Percentiles rank a stretch among this genome's conserved stretches.
Conservation (phyloP, 306 rosid species). For the Castanospermum australe region DNA sequence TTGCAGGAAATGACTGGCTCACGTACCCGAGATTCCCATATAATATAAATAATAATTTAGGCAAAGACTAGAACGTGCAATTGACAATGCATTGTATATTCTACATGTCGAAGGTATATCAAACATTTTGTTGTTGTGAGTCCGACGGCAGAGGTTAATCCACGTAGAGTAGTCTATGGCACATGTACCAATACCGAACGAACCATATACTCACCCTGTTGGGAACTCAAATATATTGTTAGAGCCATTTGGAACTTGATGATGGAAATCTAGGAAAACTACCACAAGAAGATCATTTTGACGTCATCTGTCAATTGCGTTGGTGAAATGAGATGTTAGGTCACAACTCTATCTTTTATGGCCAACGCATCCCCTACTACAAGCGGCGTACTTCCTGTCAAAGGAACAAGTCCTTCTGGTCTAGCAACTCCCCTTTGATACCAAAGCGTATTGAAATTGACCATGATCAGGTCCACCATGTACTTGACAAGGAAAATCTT, state of each 20-base stretch:
- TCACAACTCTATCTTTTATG: not conserved
- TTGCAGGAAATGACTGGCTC: slow-evolving; percentile 58
- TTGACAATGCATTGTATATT: slow-evolving; percentile 24
- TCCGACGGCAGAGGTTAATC: not conserved
- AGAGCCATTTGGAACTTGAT: not conserved
- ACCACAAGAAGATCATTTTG: not conserved
- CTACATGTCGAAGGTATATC: slow-evolving; percentile 26
- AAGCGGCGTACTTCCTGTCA: not conserved
- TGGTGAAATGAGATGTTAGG: not conserved
- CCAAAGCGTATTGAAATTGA: not conserved
- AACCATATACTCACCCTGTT: not conserved
- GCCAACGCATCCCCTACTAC: not conserved
- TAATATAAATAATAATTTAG: slow-evolving; percentile 10
- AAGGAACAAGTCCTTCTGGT: not conserved
- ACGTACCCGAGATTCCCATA: slow-evolving; percentile 59
- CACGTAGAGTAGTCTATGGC: not conserved
- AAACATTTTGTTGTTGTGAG: slow-evolving; percentile 16
- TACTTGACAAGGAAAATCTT: not conserved
- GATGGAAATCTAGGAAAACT: not conserved
- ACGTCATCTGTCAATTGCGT: not conserved
- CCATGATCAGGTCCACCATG: not conserved
- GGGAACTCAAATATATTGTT: not conserved
- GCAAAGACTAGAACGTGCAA: slow-evolving; percentile 20
- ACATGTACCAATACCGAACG: not conserved
- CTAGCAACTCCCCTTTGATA: not conserved